Evolutionary conservation across 805 yeast species (phyloP).

Genomic region (Yamadazyma philogaea): DNA sequence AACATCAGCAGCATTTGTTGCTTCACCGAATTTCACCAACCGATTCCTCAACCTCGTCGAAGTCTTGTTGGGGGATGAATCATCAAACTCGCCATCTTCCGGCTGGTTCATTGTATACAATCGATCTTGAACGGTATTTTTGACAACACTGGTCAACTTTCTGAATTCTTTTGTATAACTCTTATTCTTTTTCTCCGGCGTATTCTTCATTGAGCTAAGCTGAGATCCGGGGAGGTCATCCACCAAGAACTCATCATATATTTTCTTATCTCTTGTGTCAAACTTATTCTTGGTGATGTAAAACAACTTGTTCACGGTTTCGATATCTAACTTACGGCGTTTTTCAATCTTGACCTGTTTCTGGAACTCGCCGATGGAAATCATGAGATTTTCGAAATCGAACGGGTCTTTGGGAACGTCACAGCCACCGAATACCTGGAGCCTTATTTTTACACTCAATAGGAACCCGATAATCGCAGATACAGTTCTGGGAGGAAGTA

Average conservation of each 20-base stretch:
- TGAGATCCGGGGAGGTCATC: not conserved
- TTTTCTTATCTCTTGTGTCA: constrained; percentile 4
- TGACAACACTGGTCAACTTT: constrained; percentile 63
- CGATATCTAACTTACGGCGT: constrained; percentile 53
- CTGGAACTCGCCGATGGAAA: constrained; percentile 74
- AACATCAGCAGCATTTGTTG: constrained; percentile 34
- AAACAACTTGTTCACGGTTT: constrained; percentile 44
- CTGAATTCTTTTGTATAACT: constrained; percentile 41
- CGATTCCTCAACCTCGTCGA: constrained; percentile 26
- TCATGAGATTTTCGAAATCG: constrained; percentile 65
- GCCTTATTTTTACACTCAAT: constrained; percentile 63
- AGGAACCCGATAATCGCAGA: constrained; percentile 79
- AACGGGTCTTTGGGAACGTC: constrained; percentile 82
- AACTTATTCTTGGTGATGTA: constrained; percentile 31
- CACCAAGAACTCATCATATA: not conserved
- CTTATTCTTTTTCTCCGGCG: constrained; percentile 23
- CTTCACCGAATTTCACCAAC: constrained; percentile 35
- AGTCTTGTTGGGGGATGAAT: constrained; percentile 9
- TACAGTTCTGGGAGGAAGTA: constrained; percentile 63
- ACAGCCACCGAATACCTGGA: constrained; percentile 33
- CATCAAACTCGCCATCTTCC: constrained; percentile 17
- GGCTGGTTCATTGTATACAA: constrained; percentile 23
- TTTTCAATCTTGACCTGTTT: constrained; percentile 56
- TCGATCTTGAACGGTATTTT: constrained; percentile 67
- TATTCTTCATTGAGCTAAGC: not conserved